phyloP scores from a whole-genome alignment of 2,329 filamentous ascomycete species.

The Fusarium albosuccineum region DNA sequence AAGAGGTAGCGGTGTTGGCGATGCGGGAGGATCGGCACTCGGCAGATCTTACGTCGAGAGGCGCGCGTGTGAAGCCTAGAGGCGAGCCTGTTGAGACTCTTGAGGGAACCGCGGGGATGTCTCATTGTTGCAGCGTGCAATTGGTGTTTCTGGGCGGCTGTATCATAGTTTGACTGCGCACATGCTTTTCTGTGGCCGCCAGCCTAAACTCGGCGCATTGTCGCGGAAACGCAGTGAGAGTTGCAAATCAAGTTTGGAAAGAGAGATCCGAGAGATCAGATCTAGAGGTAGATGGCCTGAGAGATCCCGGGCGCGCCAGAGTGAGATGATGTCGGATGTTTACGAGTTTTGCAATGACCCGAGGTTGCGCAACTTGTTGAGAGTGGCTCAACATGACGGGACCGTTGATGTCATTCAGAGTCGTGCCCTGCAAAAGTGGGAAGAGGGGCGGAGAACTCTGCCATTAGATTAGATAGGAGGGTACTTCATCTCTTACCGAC shows the following conservation, averaged over 20 bases:
- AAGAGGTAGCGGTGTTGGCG: constrained; percentile 35
- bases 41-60: constrained; percentile 32
- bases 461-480: constrained; percentile 9
- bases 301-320: neutral
- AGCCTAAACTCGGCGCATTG: constrained; percentile 28
- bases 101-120: constrained; percentile 40
- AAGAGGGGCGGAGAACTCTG: constrained; percentile 15
- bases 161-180: constrained; percentile 28
- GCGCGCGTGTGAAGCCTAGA: constrained; percentile 31
- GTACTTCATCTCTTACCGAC: constrained; percentile 9
- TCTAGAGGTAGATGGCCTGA: neutral
- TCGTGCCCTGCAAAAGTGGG: constrained; percentile 35
- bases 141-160: constrained; percentile 17
- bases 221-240: constrained; percentile 7
- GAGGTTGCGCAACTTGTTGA: constrained; percentile 37
- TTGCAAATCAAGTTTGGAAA: constrained; percentile 2
- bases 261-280: constrained; percentile 14
- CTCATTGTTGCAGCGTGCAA: constrained; percentile 36
- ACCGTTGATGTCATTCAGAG: constrained; percentile 46
- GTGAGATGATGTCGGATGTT: constrained; percentile 8
- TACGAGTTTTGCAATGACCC: constrained; percentile 24
- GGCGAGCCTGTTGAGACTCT: constrained; percentile 36
- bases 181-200: constrained; percentile 34
- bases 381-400: constrained; percentile 32
- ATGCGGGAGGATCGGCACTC: constrained; percentile 21